Percentiles rank a stretch among this genome's conserved stretches.
phyloP scores from a whole-genome alignment of 2,329 filamentous ascomycete species.

The Plenodomus tracheiphilus region DNA sequence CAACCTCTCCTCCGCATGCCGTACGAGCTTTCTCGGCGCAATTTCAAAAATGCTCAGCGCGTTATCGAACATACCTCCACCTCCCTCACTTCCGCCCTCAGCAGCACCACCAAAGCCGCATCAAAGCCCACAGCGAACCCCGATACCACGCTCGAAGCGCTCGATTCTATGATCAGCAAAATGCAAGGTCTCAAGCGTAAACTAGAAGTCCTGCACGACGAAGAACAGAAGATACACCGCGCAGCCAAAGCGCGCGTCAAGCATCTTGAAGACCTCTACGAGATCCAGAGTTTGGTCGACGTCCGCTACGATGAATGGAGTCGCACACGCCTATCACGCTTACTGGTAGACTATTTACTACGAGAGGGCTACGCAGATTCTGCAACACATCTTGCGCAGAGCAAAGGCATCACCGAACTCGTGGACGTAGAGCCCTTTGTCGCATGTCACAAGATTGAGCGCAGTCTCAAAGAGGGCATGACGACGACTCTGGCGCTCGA shows the following conservation, averaged over 20 bases:
- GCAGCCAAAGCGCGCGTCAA: conserved; percentile 76
- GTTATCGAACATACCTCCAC: conserved; percentile 72
- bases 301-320: conserved; percentile 95
- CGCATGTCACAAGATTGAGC: conserved; percentile 76
- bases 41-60: conserved; percentile 84
- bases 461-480: conserved; percentile 66
- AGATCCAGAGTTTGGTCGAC: conserved; percentile 80
- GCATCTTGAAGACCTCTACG: conserved; percentile 80
- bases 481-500: conserved; percentile 77
- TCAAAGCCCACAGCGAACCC: conserved; percentile 53
- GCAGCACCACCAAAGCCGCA: conserved; percentile 62
- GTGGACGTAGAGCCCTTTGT: conserved; percentile 90
- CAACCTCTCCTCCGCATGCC: conserved; percentile 92
- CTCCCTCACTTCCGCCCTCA: conserved; percentile 62
- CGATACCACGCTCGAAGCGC: conserved; percentile 65
- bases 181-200: conserved; percentile 90
- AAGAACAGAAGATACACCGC: conserved; percentile 75
- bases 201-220: conserved; percentile 73
- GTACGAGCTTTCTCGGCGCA: conserved; percentile 89
- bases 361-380: conserved; percentile 80
- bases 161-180: conserved; percentile 82
- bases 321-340: conserved; percentile 74
- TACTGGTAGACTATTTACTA: conserved; percentile 91
- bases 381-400: conserved; percentile 72
- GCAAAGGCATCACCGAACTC: conserved; percentile 75